Conservation (phyloP, 768 basidiomycete genomes). For the Pulveroboletus sp. region DNA sequence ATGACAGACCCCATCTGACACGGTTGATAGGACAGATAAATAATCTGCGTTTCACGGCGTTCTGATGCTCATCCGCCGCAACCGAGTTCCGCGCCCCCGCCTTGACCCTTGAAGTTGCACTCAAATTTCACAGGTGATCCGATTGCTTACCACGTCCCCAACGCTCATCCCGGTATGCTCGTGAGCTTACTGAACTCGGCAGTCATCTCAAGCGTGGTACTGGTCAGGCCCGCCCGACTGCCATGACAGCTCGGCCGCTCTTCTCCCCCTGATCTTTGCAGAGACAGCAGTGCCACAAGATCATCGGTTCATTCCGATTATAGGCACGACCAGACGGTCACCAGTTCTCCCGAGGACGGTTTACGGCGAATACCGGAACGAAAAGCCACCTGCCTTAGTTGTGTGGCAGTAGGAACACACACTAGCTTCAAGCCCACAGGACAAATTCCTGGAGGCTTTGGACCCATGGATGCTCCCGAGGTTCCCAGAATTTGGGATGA, state of each 20-base stretch:
- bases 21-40: slow-evolving; percentile 23
- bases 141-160: slow-evolving; percentile 8
- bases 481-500: slow-evolving; percentile 1
- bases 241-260: slow-evolving; percentile 1
- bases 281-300: slow-evolving; percentile 13
- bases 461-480: slow-evolving; percentile 3
- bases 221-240: not conserved
- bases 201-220: not conserved
- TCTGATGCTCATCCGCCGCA: slow-evolving; percentile 17
- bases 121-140: too few species aligned
- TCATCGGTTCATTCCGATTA: slow-evolving; percentile 8
- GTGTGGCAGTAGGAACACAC: not conserved
- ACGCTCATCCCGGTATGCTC: slow-evolving; percentile 12
- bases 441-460: slow-evolving; percentile 4
- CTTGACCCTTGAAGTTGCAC: too few species aligned
- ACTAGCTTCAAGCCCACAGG: not conserved
- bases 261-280: slow-evolving; percentile 16
- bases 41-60: slow-evolving; percentile 22
- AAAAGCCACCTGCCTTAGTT: too few species aligned
- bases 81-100: too few species aligned
- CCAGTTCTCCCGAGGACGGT: not conserved
- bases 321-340: slow-evolving; percentile 3
- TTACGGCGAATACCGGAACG: slow-evolving; percentile 18
- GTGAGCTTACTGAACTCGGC: slow-evolving; percentile 13
- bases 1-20: slow-evolving; percentile 27